Conservation (phyloP, 352 stramenopile genomes). For the Phytopythium montanum region DNA sequence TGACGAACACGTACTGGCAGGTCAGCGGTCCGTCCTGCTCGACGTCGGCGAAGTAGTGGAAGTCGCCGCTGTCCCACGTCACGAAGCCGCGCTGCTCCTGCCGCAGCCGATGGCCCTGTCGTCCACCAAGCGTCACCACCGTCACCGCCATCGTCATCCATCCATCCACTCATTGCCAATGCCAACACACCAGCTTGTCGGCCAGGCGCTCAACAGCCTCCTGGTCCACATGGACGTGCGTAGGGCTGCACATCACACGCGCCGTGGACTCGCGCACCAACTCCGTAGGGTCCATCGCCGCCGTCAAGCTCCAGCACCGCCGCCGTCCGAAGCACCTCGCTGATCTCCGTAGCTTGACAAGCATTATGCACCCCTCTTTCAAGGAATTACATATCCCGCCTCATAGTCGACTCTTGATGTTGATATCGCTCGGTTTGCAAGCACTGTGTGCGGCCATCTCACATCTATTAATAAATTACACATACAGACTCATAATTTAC, state of each 20-base stretch:
- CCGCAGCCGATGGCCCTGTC: slow-evolving; percentile 29
- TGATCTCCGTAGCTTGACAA: not conserved
- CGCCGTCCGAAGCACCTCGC: not conserved
- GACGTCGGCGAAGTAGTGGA: slow-evolving; percentile 82
- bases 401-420: too few relatives aligned
- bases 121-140: not conserved
- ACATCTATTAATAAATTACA: too few relatives aligned
- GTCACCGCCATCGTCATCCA: not conserved
- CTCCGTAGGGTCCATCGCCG: slow-evolving; percentile 46
- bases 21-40: slow-evolving; percentile 62
- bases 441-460: too few relatives aligned
- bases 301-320: not conserved
- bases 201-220: slow-evolving; percentile 28
- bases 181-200: slow-evolving; percentile 33
- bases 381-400: too few relatives aligned
- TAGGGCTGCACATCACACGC: slow-evolving; percentile 33
- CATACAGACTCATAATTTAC: too few relatives aligned
- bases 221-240: slow-evolving; percentile 36
- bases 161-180: not conserved
- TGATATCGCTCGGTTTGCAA: too few relatives aligned
- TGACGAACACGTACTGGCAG: slow-evolving; percentile 85
- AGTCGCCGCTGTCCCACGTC: slow-evolving; percentile 77
- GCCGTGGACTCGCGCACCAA: slow-evolving; percentile 49
- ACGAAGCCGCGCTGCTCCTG: slow-evolving; percentile 35
- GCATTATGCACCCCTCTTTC: too few relatives aligned